Conservation (phyloP, 306 rosid genomes). For the Prinsepia uniflora region DNA sequence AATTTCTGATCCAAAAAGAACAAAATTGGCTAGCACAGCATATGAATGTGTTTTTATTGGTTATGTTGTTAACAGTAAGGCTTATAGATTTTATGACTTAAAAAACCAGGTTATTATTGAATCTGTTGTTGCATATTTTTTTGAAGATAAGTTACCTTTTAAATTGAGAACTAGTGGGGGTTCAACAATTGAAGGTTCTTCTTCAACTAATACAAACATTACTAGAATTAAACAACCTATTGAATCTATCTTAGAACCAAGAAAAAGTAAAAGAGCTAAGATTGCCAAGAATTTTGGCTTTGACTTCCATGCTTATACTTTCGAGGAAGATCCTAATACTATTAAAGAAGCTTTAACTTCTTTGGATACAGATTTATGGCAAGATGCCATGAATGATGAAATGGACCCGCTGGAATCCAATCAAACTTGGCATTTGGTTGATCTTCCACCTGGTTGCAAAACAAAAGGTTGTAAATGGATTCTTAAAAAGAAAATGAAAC, state of each 20-base stretch:
- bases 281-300: not conserved
- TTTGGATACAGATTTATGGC: not conserved
- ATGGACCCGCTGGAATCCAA: slow-evolving; percentile 10
- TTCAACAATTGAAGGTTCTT: not conserved
- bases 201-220: not conserved
- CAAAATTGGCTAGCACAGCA: not conserved
- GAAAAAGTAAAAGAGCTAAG: not conserved
- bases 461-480: not conserved
- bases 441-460: not conserved
- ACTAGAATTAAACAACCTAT: not conserved
- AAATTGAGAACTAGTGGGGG: slow-evolving; percentile 1
- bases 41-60: slow-evolving; percentile 14
- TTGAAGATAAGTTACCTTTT: not conserved
- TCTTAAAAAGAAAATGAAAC: not conserved
- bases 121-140: not conserved
- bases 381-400: not conserved
- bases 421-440: not conserved
- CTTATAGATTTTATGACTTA: slow-evolving; percentile 9
- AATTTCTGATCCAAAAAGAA: not conserved
- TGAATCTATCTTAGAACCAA: not conserved
- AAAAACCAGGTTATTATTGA: not conserved
- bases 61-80: not conserved
- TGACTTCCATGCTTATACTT: not conserved
- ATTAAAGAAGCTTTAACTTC: slow-evolving; percentile 16
- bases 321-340: not conserved